Evolutionary conservation across 805 yeast genomes (phyloP), one percentile per base, ranked within the genome.

Genomic region (Barnettozyma botsteinii): DNA sequence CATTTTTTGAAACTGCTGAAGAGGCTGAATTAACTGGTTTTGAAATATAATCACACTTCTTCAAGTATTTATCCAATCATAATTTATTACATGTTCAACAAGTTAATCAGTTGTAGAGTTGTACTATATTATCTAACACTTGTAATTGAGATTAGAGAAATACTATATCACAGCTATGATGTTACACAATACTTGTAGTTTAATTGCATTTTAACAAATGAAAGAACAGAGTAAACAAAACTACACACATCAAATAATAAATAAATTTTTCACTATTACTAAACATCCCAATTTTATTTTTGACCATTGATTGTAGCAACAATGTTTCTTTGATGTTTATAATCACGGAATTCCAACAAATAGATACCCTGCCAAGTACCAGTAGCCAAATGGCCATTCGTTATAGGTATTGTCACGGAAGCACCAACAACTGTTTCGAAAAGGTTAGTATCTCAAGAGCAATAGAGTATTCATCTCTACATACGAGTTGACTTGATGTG

Each of bases 281-380:
- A n/a, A n/a, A n/a, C n/a, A n/a, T n/a, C n/a, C n/a, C n/a, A n/a
- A n/a, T n/a, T n/a, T 28, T 35, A 28, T 33, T 37, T 55, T 66
- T 72, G 51, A 4, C 93, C 94, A 49, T 83, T 76, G 48, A 85
- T 70, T 0, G 94, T 84, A 10, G 86, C 89, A 11, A 85, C 79
- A 20, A 84, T 64, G 40, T 72, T 71, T 52, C 94, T 70, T 8
- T 79, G 61, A 53, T 85, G 91, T 49, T 65, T 62, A 57, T 75
- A 71, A 33, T 68, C 67, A 51, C 94, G 70, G 61, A 85, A 85
- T 57, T 85, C 94, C 53, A 84, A 67, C 36, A 81, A 65, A 69
- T 83, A 85, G 31, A 85, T 72, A 0, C 93, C 94, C 56, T 85
- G 94, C 94, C 94, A 85, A 0, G 93, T 85, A 2, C 94, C 94